Conservation (phyloP, 257 asterid genomes). For the Voacanga thouarsii region DNA sequence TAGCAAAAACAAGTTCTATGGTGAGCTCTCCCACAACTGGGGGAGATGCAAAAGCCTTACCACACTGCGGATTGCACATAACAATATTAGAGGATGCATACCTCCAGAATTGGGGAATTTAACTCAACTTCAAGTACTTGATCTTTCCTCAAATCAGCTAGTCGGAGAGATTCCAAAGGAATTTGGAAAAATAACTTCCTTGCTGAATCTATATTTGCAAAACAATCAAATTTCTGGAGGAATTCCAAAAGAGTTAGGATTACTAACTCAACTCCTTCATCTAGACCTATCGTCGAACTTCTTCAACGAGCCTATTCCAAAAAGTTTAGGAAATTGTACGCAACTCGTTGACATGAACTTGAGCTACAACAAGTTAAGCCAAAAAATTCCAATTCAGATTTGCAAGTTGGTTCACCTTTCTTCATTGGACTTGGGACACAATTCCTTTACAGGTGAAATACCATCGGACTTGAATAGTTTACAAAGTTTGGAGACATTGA, state of each 20-base stretch:
- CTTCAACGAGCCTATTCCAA: conserved; percentile 28
- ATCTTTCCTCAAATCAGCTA: conserved; percentile 32
- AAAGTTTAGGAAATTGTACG: conserved; percentile 17
- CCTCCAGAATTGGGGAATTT: conserved; percentile 24
- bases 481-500: no score
- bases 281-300: conserved; percentile 26
- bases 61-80: neutral
- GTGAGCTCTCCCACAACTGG: no score
- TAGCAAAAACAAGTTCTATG: no score
- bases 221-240: conserved; percentile 27
- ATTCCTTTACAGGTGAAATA: neutral
- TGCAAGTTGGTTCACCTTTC: conserved; percentile 17
- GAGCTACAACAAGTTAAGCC: conserved; percentile 23
- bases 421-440: conserved; percentile 28
- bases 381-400: conserved; percentile 25
- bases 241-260: conserved; percentile 20
- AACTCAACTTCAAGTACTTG: conserved; percentile 19
- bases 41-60: no score
- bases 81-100: conserved; percentile 25
- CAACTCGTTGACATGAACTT: conserved; percentile 23
- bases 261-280: conserved; percentile 9
- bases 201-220: conserved; percentile 20
- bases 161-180: conserved; percentile 28
- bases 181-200: conserved; percentile 14
- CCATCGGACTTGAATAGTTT: no score